Conservation (phyloP, 305 asterid species). For the Fraxinus sp. region DNA sequence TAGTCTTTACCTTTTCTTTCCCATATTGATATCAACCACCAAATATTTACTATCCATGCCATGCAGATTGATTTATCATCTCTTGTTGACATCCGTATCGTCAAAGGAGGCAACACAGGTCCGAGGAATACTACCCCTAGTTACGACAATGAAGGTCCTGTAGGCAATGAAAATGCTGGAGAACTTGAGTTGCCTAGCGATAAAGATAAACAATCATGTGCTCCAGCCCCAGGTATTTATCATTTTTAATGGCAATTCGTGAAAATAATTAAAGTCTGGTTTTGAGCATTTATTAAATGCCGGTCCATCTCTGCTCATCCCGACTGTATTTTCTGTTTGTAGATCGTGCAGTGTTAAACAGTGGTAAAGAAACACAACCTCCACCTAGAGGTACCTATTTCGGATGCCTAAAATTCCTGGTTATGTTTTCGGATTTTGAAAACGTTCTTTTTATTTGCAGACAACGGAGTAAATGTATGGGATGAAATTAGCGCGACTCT, state of each 20-base stretch:
- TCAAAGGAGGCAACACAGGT: constrained; percentile 40
- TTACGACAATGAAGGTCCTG: constrained; percentile 34
- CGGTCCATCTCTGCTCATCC: neutral
- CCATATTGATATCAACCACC: neutral
- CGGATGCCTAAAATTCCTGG: neutral
- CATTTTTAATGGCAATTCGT: constrained; percentile 4
- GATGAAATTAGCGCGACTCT: constrained; percentile 66
- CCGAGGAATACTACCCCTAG: constrained; percentile 28
- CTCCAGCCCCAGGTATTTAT: constrained; percentile 45
- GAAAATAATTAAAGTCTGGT: neutral
- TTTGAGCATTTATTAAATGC: constrained; percentile 5
- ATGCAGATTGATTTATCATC: constrained; percentile 70
- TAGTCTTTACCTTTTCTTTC: neutral
- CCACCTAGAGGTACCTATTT: constrained; percentile 33
- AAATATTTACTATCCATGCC: constrained; percentile 12
- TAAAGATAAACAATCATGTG: constrained; percentile 34
- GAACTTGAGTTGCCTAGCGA: constrained; percentile 29
- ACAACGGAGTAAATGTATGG: constrained; percentile 49
- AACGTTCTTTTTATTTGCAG: constrained; percentile 27
- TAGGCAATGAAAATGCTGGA: constrained; percentile 33
- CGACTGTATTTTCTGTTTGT: constrained; percentile 17
- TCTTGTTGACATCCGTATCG: constrained; percentile 67
- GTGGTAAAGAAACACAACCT: constrained; percentile 28
- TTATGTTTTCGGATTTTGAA: neutral
- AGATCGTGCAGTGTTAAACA: constrained; percentile 35